These are phyloP conservation scores for Saturnispora sanitii DNA, from an alignment of 805 yeast genomes.

Conservation along the genomic window DNA sequence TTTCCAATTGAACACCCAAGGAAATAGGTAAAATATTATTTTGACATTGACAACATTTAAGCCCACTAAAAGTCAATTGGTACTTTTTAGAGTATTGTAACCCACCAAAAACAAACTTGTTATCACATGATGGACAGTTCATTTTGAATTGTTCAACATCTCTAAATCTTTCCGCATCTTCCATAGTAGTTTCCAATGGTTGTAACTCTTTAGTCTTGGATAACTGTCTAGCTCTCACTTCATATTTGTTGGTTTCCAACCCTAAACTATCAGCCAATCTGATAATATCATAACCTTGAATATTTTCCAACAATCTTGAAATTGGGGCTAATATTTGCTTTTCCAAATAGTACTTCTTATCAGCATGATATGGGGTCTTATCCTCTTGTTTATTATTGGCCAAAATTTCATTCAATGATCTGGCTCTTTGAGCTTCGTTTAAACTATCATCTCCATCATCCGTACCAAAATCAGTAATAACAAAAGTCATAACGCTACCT, in stretches of 20 bases:
- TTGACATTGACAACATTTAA: constrained; percentile 70
- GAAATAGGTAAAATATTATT: constrained; percentile 40
- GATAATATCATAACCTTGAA: constrained; percentile 78
- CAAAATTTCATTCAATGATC: constrained; percentile 67
- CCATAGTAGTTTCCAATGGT: constrained; percentile 72
- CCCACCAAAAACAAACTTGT: constrained; percentile 63
- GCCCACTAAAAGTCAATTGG: constrained; percentile 55
- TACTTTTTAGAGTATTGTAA: constrained; percentile 54
- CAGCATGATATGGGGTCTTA: constrained; percentile 43
- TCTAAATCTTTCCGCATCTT: constrained; percentile 76
- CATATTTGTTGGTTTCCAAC: constrained; percentile 58
- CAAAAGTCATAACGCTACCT: constrained; percentile 82
- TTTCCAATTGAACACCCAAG: constrained; percentile 65
- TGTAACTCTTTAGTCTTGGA: constrained; percentile 34
- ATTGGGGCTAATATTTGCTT: constrained; percentile 88
- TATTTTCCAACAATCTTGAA: constrained; percentile 72
- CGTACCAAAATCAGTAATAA: constrained; percentile 47
- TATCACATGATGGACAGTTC: constrained; percentile 50
- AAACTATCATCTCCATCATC: constrained; percentile 28
- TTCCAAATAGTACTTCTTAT: constrained; percentile 68
- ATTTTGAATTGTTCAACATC: constrained; percentile 47
- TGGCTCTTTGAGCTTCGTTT: constrained; percentile 67
- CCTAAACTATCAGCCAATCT: constrained; percentile 73
- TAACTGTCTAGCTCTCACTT: constrained; percentile 35
- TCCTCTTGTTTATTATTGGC: constrained; percentile 25